Conservation (phyloP, 1,284 basidiomycete species). For the Quambalaria eucalypti region DNA sequence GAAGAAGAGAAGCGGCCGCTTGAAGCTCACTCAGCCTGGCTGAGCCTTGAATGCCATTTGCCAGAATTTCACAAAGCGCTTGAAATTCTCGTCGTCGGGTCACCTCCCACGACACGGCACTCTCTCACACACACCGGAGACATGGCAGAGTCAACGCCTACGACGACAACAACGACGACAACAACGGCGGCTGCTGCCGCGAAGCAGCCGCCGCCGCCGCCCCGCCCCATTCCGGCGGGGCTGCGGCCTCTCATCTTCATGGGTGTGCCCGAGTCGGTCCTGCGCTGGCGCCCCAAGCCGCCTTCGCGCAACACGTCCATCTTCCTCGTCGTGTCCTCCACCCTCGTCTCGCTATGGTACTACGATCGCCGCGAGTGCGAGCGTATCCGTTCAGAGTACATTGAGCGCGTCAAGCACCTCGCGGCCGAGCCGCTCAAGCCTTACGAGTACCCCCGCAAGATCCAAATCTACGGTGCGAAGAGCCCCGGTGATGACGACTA, state of each 20-base stretch:
- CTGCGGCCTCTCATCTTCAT: conserved; percentile 50
- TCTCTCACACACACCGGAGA: too few relatives aligned
- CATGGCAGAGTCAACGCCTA: background rate
- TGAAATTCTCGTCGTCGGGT: too few relatives aligned
- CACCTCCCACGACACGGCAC: too few relatives aligned
- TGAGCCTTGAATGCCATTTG: too few relatives aligned
- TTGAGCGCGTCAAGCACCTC: conserved; percentile 68
- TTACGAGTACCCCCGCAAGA: conserved; percentile 65
- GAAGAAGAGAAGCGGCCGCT: too few relatives aligned
- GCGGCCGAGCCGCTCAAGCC: conserved; percentile 61
- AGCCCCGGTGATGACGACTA: conserved; percentile 93
- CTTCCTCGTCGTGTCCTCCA: conserved; percentile 68
- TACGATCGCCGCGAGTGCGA: conserved; percentile 76
- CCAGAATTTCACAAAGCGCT: too few relatives aligned
- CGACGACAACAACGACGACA: background rate
- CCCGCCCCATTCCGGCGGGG: conserved; percentile 23
- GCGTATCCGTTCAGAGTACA: conserved; percentile 66
- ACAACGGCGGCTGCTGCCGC: conserved; percentile 1
- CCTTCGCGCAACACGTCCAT: conserved; percentile 90
- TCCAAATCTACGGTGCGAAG: conserved; percentile 75
- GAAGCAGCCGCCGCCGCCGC: conserved; percentile 4
- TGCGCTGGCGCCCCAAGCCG: conserved; percentile 53
- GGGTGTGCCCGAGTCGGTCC: conserved; percentile 50
- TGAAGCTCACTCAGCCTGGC: too few relatives aligned
- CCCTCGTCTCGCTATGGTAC: conserved; percentile 64